Base-by-base conservation (phyloP, 345 rosid genomes). In the Dovyalis caffra region DNA sequence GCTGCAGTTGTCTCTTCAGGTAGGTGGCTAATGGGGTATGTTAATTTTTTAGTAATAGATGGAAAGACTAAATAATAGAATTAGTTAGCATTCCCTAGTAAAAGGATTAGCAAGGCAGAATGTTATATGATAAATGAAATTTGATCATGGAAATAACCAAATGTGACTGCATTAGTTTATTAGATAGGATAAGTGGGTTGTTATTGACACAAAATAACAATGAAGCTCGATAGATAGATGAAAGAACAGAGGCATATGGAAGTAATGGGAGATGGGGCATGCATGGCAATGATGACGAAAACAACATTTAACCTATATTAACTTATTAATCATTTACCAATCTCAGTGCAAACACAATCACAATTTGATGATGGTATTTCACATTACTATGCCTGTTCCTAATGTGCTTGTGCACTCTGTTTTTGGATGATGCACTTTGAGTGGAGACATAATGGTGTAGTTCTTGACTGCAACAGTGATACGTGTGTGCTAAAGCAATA, bases 1-100 rank as follows among this genome's bases (percentile, higher is more conserved):
- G 84, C 73, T 83, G 65, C 94, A 89, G 76, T 88, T 91, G 74
- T 87, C 91, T 72, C 93, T 95, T 78, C 96, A 93, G 98, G 99
- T 92, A 60, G 2, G 81, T 77, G n/a, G 43, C 64, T 69, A 47
- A 57, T 56, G 6, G 32, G 16, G 31, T 21, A 29, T 53, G 53
- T 29, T 29, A n/a, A 72, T n/a, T 28, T 11, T 8, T 8, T 0
- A 25, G 56, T 40, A 53, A 40, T 57, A 10, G 25, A 68, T 63
- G 34, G 32, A 8, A 63, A 11, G 61, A 8, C 9, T 25, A 15
- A 56, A 28, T 23, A 31, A 28, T 29, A 5, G 4, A 9, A 31
- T 5, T 31, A 29, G 28, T 21, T 21, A 43, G 18, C 7, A 23
- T 37, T 66, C 16, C 16, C 45, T 25, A 33, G 9, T 35, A 34